Conservation (phyloP, 2,329 filamentous ascomycete species). For the Byssoonygena ceratinophila region DNA sequence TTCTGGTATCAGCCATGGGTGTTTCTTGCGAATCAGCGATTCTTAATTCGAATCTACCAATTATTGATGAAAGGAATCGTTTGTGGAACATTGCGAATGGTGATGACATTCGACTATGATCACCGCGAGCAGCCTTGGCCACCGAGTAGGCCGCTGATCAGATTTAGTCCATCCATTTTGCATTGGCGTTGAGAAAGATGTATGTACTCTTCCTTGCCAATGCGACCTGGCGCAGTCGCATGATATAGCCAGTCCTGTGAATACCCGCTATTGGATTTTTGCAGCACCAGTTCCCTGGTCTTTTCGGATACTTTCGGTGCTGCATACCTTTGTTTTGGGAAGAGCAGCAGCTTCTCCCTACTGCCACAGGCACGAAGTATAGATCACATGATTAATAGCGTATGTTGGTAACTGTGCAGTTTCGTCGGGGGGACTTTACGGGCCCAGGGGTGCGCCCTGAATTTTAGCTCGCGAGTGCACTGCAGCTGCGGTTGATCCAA, state of each 20-base stretch:
- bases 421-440: neutral
- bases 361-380: neutral
- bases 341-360: neutral
- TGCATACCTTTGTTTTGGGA: neutral
- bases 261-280: neutral
- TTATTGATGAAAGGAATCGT: neutral
- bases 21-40: neutral
- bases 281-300: neutral
- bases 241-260: neutral
- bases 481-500: neutral
- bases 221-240: neutral
- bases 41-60: slow-evolving; percentile 6
- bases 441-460: slow-evolving; percentile 1
- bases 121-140: neutral
- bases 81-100: slow-evolving; percentile 6
- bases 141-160: slow-evolving; percentile 5
- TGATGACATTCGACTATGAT: slow-evolving; percentile 4
- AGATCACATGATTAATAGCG: slow-evolving; percentile 4
- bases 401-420: slow-evolving; percentile 11
- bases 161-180: neutral
- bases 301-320: neutral
- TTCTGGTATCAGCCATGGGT: neutral
- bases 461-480: neutral
- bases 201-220: neutral
- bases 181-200: neutral